Evolutionary conservation across 2,329 filamentous ascomycete genomes (phyloP), one percentile per base, ranked within the genome.

Genomic region (Ophiocordyceps camponoti-leonardi): DNA sequence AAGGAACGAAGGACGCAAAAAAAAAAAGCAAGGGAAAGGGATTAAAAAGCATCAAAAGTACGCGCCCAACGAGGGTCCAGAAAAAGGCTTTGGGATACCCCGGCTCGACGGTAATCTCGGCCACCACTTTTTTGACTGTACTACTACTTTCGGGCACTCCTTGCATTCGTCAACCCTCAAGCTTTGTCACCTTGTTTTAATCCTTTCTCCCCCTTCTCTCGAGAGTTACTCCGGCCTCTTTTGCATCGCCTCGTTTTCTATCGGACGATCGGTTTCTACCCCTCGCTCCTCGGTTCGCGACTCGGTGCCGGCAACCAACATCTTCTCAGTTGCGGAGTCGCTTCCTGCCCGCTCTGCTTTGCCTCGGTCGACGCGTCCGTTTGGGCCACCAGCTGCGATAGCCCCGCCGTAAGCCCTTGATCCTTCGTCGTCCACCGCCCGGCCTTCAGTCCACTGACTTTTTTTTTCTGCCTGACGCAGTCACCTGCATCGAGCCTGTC

Each of bases 61-160:
- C 26, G n/a, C 10, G 12, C 7, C 14, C 30, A 16, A 12, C 30
- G 23, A 8, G 19, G 18, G 20, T 12, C 26, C 16, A 33, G 26
- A 20, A 26, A 12, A 42, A 16, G n/a, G 28, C 18, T 33, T 20
- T 13, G 26, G 43, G 58, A 62, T 35, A 11, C 31, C 64, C 13
- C 30, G 42, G 30, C 30, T 18, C 42, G 26, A 18, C 28, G 42
- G 16, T 43, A 22, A 37, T 44, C 19, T 23, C 42, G 11, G 11
- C 28, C 19, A 14, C 8, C 13, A 42, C n/a, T n/a, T n/a, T n/a
- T n/a, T 65, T 56, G 55, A 58, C 55, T 57, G 56, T 56, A 61
- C 54, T 60, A 55, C 18, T 60, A 54, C 50, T 54, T 48, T 47
- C 49, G 48, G 44, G 49, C 49, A 44, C 54, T 56, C 55, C 43